phyloP scores from a whole-genome alignment of 2,329 filamentous ascomycete genomes.

The Exophiala dermatitidis region DNA sequence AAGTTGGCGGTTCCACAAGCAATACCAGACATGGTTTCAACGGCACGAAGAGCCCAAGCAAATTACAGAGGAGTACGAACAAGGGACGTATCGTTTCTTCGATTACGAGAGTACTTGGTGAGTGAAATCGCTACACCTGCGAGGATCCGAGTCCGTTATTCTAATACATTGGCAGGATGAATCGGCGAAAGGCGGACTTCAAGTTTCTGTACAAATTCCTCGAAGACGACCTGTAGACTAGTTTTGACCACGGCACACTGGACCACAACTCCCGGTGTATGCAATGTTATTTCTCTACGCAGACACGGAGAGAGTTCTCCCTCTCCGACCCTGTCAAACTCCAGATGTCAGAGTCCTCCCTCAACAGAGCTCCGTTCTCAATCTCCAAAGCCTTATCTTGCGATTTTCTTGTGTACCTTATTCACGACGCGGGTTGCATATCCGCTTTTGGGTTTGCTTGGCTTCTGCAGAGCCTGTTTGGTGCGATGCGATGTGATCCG shows the following conservation, averaged over 20 bases:
- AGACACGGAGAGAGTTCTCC: neutral
- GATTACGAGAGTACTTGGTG: slow-evolving; percentile 99
- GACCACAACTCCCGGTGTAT: slow-evolving; percentile 12
- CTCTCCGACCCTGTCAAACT: neutral
- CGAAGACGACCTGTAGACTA: slow-evolving; percentile 70
- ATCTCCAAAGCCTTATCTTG: slow-evolving; percentile 1
- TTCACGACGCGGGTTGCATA: neutral
- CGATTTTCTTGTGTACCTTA: neutral
- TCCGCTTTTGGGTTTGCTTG: neutral
- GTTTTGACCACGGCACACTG: slow-evolving; percentile 5
- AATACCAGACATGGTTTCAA: slow-evolving; percentile 99
- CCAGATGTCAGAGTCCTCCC: neutral
- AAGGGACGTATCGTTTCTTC: slow-evolving; percentile 98
- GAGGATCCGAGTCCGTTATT: slow-evolving; percentile 22
- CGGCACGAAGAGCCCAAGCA: slow-evolving; percentile 96
- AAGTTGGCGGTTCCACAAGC: slow-evolving; percentile 98
- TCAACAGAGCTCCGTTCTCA: slow-evolving; percentile 10
- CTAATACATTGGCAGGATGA: slow-evolving; percentile 64
- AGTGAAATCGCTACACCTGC: slow-evolving; percentile 31
- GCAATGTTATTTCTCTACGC: neutral
- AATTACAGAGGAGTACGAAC: slow-evolving; percentile 97
- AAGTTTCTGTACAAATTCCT: slow-evolving; percentile 98
- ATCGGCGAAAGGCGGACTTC: slow-evolving; percentile 93
- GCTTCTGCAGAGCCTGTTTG: neutral
- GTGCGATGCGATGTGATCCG: neutral